Conservation (phyloP, 169 alveolate species). For the Cryptosporidium sp. region DNA sequence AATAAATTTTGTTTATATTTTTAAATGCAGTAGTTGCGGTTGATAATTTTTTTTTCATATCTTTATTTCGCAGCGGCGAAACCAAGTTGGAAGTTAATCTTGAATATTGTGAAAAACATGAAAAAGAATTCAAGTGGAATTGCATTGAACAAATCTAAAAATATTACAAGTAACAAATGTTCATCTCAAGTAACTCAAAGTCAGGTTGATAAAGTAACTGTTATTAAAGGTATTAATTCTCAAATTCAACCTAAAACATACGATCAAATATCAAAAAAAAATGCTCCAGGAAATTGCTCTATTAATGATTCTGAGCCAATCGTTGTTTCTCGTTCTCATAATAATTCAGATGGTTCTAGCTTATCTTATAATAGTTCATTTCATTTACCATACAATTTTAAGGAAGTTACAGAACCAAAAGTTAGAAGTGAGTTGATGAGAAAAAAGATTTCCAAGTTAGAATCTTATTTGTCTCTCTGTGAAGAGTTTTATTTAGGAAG, state of each 20-base stretch:
- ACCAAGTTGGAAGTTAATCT: neutral
- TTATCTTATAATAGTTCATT: slow-evolving; percentile 12
- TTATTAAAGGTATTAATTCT: neutral
- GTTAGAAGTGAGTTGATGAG: slow-evolving; percentile 46
- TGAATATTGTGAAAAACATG: neutral
- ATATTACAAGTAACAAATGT: neutral
- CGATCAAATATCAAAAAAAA: neutral
- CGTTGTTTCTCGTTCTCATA: neutral
- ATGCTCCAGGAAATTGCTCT: neutral
- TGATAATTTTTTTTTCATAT: neutral
- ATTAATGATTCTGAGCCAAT: neutral
- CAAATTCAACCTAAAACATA: neutral
- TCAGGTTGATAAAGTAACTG: neutral
- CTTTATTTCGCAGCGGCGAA: neutral
- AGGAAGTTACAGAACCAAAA: slow-evolving; percentile 47
- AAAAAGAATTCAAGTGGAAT: neutral
- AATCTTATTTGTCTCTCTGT: slow-evolving; percentile 75
- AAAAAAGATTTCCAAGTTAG: slow-evolving; percentile 75
- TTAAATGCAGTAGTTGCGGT: neutral
- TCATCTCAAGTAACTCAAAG: neutral
- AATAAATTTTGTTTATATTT: neutral
- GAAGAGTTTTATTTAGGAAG: slow-evolving; percentile 78
- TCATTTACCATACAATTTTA: slow-evolving; percentile 35
- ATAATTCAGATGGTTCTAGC: neutral
- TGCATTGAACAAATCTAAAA: neutral